Evolutionary conservation across 352 stramenopile genomes (phyloP), one percentile per base, ranked within the genome.

Genomic region (Phytopythium cucurbitacearum): DNA sequence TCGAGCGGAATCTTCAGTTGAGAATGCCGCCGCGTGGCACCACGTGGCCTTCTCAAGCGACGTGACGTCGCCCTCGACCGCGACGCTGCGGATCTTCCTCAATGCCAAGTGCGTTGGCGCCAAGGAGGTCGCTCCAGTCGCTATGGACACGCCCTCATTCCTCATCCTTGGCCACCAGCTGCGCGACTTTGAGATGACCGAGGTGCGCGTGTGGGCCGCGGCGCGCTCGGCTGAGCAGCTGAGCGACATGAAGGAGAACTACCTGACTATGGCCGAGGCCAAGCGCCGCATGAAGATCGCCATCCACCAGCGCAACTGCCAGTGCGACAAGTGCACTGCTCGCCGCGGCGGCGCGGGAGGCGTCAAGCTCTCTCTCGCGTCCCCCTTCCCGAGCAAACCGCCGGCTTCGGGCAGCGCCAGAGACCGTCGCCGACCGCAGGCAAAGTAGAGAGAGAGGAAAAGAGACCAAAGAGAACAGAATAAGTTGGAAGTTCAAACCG

Each of bases 171-270:
- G 79, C 9, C 67, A 54, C 44, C 47, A 62, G 12, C 50, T 94
- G 53, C 49, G 58, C 0, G 75, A 83, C 55, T 86, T 71, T 41
- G 76, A 92, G 40, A 63, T 92, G 62, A 87, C 81, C 1, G 84
- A 94, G 49, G 76, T 92, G 41, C 72, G 81, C n/a, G 52, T 92
- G 7, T 94, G 81, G 84, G 81, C 84, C 0, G 85, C 62, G 4
- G 74, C 77, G 2, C 76, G 84, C 12, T 89, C 77, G n/a, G 59
- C 61, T 41, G 73, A 91, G 45, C 84, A 94, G 40, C 57, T 94
- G 38, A 72, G 61, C 50, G 84, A 92, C 65, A 92, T 91, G 81
- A 89, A 89, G 45, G 81, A 92, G 44, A 94, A 91, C 62, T 94
- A 92, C 65, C 65, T 94, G 59, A 71, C 76, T n/a, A 73, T 92